Base-by-base conservation (phyloP, 176 grass and related monocot genomes). In the Cocos nucifera region DNA sequence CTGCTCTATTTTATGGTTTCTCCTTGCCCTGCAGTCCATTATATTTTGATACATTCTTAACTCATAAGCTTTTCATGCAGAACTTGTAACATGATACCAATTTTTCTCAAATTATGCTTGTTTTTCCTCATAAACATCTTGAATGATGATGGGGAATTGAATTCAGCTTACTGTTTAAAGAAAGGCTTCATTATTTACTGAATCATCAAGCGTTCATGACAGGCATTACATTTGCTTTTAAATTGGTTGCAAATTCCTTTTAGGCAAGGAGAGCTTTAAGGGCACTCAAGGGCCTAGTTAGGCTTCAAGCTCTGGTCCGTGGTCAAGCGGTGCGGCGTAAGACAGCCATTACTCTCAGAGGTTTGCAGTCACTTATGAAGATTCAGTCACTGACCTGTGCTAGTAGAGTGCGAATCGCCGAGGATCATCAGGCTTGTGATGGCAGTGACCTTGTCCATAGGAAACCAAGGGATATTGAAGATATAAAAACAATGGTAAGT, bases 261-360 rank as follows among this genome's bases (percentile, higher is more conserved):
- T 20, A 89, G 86, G 81, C 81, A 6, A 79, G 81, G 54, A 51
- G 74, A 48, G 86, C 86, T 1, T n/a, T 85, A 62, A 62, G 78
- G 2, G 81, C 86, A 61, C 65, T 89, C 15, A 81, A 62, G 81
- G 86, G 86, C 0, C 54, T 89, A 50, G 86, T 89, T 63, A 66
- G 61, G 74, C 71, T 89, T 50, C 86, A 89, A 71, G 81, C 86
- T 55, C 66, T 85, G 71, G 77, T 89, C 59, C 86, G 86, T 1
- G 86, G 86, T n/a, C 86, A 89, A 73, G 81, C 78, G 48, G 86
- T 85, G 66, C 78, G 86, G 8, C 81, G 81, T 21, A 74, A 85
- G 66, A 85, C 86, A 72, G 66, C 77, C 49, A 58, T 78, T 28
- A 74, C 86, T 35, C 64, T 89, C 61, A 71, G 75, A 3, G 77